phyloP scores from a whole-genome alignment of 176 grass and related monocot genomes.

The Elymus sibiricus region DNA sequence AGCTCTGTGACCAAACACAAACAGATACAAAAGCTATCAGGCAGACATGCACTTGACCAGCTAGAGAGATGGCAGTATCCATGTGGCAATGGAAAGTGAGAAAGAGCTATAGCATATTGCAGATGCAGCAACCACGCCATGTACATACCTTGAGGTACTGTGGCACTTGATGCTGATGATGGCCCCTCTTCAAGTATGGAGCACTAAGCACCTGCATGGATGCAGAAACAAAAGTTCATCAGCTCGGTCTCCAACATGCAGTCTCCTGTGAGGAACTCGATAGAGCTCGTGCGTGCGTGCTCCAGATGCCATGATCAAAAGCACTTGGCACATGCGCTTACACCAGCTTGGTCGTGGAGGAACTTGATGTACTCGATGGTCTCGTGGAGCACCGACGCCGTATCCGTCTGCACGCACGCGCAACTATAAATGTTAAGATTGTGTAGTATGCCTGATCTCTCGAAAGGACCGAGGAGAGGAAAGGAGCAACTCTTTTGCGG shows the following conservation, averaged over 20 bases:
- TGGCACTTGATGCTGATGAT: conserved; percentile 68
- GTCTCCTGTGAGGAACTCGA: conserved; percentile 32
- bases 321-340: conserved; percentile 46
- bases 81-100: conserved; percentile 1
- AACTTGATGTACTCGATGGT: conserved; percentile 99
- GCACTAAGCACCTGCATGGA: conserved; percentile 60
- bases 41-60: not conserved
- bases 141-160: conserved; percentile 56
- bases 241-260: not conserved
- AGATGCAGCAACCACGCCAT: conserved; percentile 1
- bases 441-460: conserved; percentile 19
- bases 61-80: not conserved
- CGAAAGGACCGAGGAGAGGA: conserved; percentile 26
- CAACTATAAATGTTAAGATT: conserved; percentile 46
- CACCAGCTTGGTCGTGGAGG: conserved; percentile 95
- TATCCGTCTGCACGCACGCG: conserved; percentile 85
- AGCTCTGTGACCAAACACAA: conserved; percentile 27
- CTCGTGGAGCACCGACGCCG: conserved; percentile 98
- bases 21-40: conserved; percentile 31
- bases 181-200: conserved; percentile 77
- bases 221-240: conserved; percentile 28
- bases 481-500: conserved; percentile 55
- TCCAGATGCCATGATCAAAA: conserved; percentile 43
- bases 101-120: conserved; percentile 10
- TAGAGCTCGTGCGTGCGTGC: conserved; percentile 19